A percentile compares a stretch with the other conserved stretches of the same genome.
Evolutionary conservation across 2,329 filamentous ascomycete genomes (phyloP).

Genomic region (Aspergillus unguis): DNA sequence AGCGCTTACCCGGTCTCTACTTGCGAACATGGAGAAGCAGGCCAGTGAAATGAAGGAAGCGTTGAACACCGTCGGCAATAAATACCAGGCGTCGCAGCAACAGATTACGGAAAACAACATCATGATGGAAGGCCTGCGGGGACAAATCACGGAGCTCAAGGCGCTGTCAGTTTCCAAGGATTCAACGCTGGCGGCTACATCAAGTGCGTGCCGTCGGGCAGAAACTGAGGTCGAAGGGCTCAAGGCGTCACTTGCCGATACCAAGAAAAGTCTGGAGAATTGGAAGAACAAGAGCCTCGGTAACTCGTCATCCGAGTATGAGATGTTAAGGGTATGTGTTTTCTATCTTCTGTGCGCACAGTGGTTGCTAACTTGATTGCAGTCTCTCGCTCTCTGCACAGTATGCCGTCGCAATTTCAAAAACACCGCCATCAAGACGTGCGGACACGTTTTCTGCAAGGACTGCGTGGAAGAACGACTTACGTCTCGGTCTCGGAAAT

Average conservation of each 20-base stretch:
- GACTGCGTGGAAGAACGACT: constrained; percentile 87
- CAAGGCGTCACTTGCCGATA: constrained; percentile 71
- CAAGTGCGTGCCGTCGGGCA: constrained; percentile 57
- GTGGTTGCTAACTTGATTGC: constrained; percentile 18
- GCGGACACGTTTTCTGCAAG: constrained; percentile 91
- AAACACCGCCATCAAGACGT: constrained; percentile 87
- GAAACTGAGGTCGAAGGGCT: constrained; percentile 75
- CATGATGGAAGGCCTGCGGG: constrained; percentile 67
- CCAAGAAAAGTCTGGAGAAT: constrained; percentile 76
- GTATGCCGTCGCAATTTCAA: constrained; percentile 93
- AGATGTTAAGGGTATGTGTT: constrained; percentile 75
- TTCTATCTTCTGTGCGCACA: neutral
- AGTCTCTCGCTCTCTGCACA: constrained; percentile 80
- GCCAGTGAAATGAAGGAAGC: constrained; percentile 76
- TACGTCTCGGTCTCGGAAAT: constrained; percentile 87
- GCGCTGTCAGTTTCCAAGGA: constrained; percentile 75
- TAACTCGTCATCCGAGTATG: constrained; percentile 77
- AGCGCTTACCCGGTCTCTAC: constrained; percentile 67
- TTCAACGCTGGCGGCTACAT: constrained; percentile 61
- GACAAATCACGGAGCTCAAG: constrained; percentile 74
- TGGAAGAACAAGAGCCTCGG: constrained; percentile 81
- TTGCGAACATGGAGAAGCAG: constrained; percentile 88
- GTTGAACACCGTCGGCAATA: constrained; percentile 65
- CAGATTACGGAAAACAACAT: constrained; percentile 67
- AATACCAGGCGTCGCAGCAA: constrained; percentile 73